Evolutionary conservation across 2,329 filamentous ascomycete species (phyloP), one percentile per base, ranked within the genome.

Genomic region (Onygena corvina): DNA sequence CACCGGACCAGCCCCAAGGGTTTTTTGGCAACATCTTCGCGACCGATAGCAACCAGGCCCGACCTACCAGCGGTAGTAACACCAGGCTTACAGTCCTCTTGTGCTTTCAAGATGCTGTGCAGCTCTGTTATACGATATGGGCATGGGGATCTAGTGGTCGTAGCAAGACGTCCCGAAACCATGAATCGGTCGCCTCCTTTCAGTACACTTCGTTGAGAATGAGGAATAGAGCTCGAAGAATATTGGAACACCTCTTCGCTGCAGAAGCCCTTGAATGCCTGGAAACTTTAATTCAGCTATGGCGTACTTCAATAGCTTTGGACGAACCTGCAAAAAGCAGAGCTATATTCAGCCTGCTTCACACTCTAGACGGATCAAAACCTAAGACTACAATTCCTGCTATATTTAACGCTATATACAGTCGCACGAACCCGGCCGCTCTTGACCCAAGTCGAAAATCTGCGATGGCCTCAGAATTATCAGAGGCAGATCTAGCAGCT

Each of bases 351-450:
- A 86, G 86, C 58, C 74, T 98, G 27, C 75, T 98, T 16, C 87
- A 94, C 54, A 89, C 92, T 3, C 75, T 98, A 33, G 90, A 95
- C 60, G 88, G 87, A 2, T 93, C 88, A 2, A 79, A 88, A 48
- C 92, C 92, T 1, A 88, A 89, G 62, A 85, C 94, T 63, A 88
- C 88, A 0, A 85, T 96, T 40, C 90, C 92, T 0, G 88, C 90
- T 0, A 81, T 96, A 3, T 94, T 98, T 70, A 94, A 96, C 67
- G 85, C 90, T 2, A 85, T 98, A 11, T 96, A 95, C 63, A 95
- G 88, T 61, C 81, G 93, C 25, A 94, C 88, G 0, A 95, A 94
- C 58, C 86, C 89, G 0, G 70, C 71, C 16, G 86, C 84, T 0
- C 70, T 96, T 14, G 87, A 94, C 36, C 76, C 83, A 2, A 76